phyloP scores from a whole-genome alignment of 345 rosid genomes.

The Pistacia integerrima region DNA sequence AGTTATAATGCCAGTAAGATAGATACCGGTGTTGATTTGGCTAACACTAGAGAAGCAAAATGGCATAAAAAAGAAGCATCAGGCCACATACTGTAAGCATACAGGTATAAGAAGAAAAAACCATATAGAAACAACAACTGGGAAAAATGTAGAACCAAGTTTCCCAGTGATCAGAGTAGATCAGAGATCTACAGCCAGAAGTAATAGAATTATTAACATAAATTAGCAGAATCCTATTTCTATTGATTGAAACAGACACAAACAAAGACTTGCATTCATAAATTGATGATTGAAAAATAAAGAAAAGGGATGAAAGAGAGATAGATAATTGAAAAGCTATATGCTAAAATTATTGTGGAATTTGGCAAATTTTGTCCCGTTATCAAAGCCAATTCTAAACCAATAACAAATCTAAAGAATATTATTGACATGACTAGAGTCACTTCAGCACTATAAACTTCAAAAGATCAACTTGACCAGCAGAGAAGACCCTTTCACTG shows the following conservation, averaged over 20 bases:
- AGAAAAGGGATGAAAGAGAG: background rate
- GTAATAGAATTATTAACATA: background rate
- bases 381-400: background rate
- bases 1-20: constrained; percentile 22
- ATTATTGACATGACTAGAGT: background rate
- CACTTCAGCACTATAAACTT: background rate
- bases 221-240: background rate
- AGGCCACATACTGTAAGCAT: constrained; percentile 10
- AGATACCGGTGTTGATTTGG: background rate
- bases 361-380: background rate
- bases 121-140: background rate
- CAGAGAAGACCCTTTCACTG: background rate
- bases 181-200: background rate
- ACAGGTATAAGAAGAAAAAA: constrained; percentile 4
- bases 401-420: background rate
- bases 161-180: background rate
- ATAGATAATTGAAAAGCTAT: background rate
- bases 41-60: background rate
- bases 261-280: background rate
- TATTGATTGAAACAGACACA: background rate
- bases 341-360: background rate
- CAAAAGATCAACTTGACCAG: background rate
- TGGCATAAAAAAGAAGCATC: background rate
- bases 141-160: background rate
- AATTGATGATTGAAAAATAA: background rate